Evolutionary conservation across 2,329 filamentous ascomycete species (phyloP).

Genomic region (Colletotrichum chrysophilum): DNA sequence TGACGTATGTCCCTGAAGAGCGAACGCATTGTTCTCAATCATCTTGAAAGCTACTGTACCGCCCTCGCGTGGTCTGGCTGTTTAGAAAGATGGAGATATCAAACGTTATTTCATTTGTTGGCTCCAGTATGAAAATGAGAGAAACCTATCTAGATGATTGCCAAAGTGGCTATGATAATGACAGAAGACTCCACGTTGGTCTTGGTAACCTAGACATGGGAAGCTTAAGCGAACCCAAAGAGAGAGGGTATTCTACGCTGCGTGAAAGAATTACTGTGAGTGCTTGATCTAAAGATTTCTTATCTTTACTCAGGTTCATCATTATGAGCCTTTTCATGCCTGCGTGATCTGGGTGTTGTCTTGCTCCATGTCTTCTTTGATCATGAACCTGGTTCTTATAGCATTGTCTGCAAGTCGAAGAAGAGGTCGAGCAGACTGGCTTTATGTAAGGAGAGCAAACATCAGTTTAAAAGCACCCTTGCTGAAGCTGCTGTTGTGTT

Average conservation of each 20-base stretch:
- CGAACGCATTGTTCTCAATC: neutral
- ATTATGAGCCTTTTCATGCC: neutral
- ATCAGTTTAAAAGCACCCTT: fast-evolving
- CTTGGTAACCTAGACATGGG: neutral
- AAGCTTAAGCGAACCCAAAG: neutral
- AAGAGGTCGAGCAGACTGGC: fast-evolving
- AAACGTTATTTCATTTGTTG: neutral
- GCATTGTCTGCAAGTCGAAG: fast-evolving
- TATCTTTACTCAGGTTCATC: neutral
- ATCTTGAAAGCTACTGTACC: neutral
- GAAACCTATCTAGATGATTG: neutral
- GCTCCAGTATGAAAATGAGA: neutral
- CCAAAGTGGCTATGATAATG: neutral
- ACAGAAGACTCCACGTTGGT: neutral
- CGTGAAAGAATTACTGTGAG: neutral
- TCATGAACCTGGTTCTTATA: fast-evolving
- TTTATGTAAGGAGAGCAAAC: neutral
- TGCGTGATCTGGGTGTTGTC: neutral
- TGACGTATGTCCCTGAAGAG: neutral
- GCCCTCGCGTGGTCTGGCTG: neutral
- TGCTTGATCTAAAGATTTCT: neutral
- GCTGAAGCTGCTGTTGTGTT: neutral
- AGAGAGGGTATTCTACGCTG: neutral
- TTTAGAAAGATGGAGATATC: neutral
- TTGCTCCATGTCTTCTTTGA: neutral